Percentiles rank a stretch among this genome's conserved stretches.
Evolutionary conservation across 1,139 yeast genomes (phyloP).

Genomic region (Magnusiomyces fungicola): DNA sequence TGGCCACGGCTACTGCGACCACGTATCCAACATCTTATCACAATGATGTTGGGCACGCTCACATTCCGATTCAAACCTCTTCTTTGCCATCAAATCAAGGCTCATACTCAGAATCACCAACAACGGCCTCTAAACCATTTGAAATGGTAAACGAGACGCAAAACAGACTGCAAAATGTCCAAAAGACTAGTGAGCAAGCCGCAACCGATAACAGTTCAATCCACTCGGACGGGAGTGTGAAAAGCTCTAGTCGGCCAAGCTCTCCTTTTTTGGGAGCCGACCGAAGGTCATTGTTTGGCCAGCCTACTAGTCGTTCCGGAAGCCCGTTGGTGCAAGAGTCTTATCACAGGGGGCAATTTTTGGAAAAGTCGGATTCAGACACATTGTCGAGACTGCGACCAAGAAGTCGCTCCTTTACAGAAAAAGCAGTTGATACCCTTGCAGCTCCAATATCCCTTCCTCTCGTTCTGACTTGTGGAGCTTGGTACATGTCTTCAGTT

Average conservation of each 20-base stretch:
- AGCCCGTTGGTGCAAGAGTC: not conserved
- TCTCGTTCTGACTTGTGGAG: constrained; percentile 46
- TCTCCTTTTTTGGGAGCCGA: constrained; percentile 7
- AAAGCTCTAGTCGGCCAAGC: not conserved
- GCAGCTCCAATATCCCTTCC: constrained; percentile 35
- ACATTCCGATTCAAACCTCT: not conserved
- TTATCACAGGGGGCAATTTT: not conserved
- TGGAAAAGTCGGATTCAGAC: not conserved
- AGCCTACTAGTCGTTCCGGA: constrained; percentile 2
- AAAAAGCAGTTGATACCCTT: constrained; percentile 29
- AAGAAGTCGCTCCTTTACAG: constrained; percentile 10
- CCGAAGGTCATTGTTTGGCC: constrained; percentile 8
- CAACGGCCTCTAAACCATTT: constrained; percentile 1
- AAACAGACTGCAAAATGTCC: not conserved
- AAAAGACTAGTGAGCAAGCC: not conserved
- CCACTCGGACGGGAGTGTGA: not conserved
- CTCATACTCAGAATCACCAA: not conserved
- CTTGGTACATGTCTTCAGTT: constrained; percentile 81
- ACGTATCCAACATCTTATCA: not conserved
- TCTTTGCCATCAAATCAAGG: not conserved
- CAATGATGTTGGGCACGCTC: not conserved
- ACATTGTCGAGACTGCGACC: not conserved
- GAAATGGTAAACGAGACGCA: not conserved
- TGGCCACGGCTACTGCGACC: not conserved
- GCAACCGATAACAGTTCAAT: not conserved